Evolutionary conservation across 768 basidiomycete genomes (phyloP), one percentile per base, ranked within the genome.

Genomic region (Fibroporia radiculosa): DNA sequence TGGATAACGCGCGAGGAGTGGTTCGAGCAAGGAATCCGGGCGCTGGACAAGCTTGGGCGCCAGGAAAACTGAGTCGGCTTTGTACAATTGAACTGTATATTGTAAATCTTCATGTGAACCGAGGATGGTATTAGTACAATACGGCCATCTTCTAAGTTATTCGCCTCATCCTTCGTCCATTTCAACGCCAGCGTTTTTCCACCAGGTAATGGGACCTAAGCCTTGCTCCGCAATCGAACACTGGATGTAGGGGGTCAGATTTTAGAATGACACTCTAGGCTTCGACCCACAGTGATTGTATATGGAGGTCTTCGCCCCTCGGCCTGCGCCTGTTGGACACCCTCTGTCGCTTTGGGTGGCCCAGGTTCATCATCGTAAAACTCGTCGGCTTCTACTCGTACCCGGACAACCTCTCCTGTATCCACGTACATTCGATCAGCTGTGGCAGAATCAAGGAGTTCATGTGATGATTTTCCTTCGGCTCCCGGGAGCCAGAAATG

Each of bases 1-100:
- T 96, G 93, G 95, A 84, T 97, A 61, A 74, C 90, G 43, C 74
- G 85, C 50, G 89, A 90, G 53, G 93, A 97, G 64, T 97, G 93
- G 92, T 82, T 83, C 51, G 95, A 98, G 66, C 83, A 93, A 64
- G 95, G 93, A 25, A 64, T 73, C 14, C 70, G 77, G 32, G 72
- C 90, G 18, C 62, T 97, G 57, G 92, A 93, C 56, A 96, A 95
- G 66, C 78, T 97, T 27, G 84, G 81, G 6, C 72, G 91, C 47
- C 78, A 73, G 47, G 80, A 83, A 52, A 59, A 55, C 52, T 56
- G 52, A 41, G 16, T 12, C 34, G 34, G 16, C n/a, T n/a, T n/a
- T n/a, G n/a, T n/a, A n/a, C n/a, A n/a, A n/a, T n/a, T n/a, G n/a
- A n/a, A n/a, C n/a, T n/a, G n/a, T n/a, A n/a, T n/a, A n/a, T n/a